These are phyloP conservation scores for Colletotrichum scovillei DNA, from an alignment of 2,329 filamentous ascomycete species.

Conservation along the genomic window DNA sequence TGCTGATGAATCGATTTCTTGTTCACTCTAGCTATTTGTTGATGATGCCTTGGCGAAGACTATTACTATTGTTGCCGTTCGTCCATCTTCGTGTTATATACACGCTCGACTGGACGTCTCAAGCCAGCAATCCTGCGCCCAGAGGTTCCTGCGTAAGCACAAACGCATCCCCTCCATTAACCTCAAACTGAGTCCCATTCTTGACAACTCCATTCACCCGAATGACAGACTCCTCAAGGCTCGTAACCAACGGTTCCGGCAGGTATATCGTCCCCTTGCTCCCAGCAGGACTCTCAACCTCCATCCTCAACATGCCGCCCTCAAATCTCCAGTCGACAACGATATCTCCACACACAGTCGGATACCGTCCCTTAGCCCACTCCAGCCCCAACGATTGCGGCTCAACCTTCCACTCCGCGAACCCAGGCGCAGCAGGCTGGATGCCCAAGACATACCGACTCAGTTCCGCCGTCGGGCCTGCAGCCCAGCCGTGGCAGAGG, in stretches of 20 bases:
- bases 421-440: conserved; percentile 39
- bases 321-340: conserved; percentile 24
- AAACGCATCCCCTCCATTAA: not conserved
- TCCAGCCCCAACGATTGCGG: conserved; percentile 38
- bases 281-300: conserved; percentile 10
- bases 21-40: not conserved
- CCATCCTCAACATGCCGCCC: conserved; percentile 19
- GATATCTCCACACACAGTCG: conserved; percentile 5
- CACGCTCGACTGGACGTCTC: not conserved
- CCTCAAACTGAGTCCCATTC: conserved; percentile 1
- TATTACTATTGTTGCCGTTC: too few relatives aligned
- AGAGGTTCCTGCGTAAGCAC: not conserved
- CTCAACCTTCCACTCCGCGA: conserved; percentile 34
- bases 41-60: not conserved
- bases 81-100: not conserved
- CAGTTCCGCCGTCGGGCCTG: conserved; percentile 47
- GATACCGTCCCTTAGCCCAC: conserved; percentile 30
- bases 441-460: conserved; percentile 44
- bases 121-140: not conserved
- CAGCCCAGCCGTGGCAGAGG: conserved; percentile 48
- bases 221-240: not conserved
- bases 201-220: not conserved
- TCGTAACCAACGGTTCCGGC: conserved; percentile 2
- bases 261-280: not conserved
- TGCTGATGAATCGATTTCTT: conserved; percentile 28